These are phyloP conservation scores for Phytophthora cajani DNA, from an alignment of 352 stramenopile genomes.

Conservation along the genomic window DNA sequence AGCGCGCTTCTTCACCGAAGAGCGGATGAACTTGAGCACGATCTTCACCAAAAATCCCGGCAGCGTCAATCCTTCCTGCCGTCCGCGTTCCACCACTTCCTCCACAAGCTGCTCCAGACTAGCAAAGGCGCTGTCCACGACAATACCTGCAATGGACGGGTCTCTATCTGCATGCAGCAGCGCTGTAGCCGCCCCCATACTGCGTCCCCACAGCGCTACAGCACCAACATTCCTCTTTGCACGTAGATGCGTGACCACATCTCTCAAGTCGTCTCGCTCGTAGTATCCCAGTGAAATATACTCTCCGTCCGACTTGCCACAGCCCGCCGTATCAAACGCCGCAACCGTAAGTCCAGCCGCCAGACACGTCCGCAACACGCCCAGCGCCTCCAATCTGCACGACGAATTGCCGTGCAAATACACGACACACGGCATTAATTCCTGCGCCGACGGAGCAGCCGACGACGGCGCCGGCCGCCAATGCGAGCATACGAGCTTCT, in stretches of 20 bases:
- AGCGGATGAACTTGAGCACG: conserved; percentile 91
- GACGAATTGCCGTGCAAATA: conserved; percentile 99
- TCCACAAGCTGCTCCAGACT: conserved; percentile 96
- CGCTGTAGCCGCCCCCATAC: conserved; percentile 98
- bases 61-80: conserved; percentile 93
- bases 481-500: conserved; percentile 94
- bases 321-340: conserved; percentile 97
- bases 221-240: conserved; percentile 90
- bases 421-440: conserved; percentile 92
- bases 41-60: conserved; percentile 92
- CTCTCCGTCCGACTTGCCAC: conserved; percentile 96
- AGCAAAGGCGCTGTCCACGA: conserved; percentile 98
- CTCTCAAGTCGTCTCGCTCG: conserved; percentile 90
- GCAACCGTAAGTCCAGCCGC: conserved; percentile 95
- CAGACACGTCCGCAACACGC: conserved; percentile 89
- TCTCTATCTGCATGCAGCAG: conserved; percentile 98
- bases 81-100: conserved; percentile 97
- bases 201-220: conserved; percentile 97
- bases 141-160: conserved; percentile 96
- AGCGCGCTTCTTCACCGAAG: conserved; percentile 91
- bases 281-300: conserved; percentile 98
- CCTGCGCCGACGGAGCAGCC: conserved; percentile 22
- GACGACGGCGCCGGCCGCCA: conserved; percentile 84
- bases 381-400: conserved; percentile 94
- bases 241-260: conserved; percentile 95